phyloP scores from a whole-genome alignment of 495 filamentous ascomycete species.

The Rhizodiscina lignyota region DNA sequence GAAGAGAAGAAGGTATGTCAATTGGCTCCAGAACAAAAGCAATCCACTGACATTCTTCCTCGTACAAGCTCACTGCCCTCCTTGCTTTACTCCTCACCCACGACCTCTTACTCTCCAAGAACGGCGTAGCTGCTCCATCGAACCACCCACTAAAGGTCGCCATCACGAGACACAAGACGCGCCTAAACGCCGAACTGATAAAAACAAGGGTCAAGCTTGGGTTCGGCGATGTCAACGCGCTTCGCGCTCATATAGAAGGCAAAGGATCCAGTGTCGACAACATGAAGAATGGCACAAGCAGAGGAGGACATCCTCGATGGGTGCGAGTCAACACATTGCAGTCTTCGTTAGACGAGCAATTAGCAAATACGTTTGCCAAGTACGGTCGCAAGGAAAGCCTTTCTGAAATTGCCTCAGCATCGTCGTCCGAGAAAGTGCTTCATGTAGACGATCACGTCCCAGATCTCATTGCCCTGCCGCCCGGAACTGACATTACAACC shows the following conservation, averaged over 20 bases:
- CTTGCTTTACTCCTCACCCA: constrained; percentile 72
- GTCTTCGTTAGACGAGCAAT: constrained; percentile 47
- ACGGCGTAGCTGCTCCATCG: constrained; percentile 59
- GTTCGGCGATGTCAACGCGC: constrained; percentile 42
- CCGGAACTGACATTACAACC: constrained; percentile 44
- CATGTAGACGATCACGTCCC: constrained; percentile 66
- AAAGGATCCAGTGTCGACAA: constrained; percentile 8
- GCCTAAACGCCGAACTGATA: constrained; percentile 66
- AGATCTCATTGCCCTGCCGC: constrained; percentile 64
- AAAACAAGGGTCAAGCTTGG: constrained; percentile 57
- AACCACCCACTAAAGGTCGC: constrained; percentile 60
- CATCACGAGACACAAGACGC: constrained; percentile 64
- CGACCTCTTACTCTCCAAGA: constrained; percentile 67
- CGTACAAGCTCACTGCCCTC: constrained; percentile 54
- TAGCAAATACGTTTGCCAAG: constrained; percentile 47
- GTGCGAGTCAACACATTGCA: constrained; percentile 71
- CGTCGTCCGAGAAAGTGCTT: constrained; percentile 18
- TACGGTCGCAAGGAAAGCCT: constrained; percentile 36
- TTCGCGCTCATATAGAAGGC: constrained; percentile 39
- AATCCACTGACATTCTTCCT: constrained; percentile 9
- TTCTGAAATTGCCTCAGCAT: constrained; percentile 19
- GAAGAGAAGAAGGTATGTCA: constrained; percentile 66
- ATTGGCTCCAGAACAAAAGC: not conserved
- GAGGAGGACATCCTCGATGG: constrained; percentile 54
- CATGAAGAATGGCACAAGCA: not conserved